Conservation (phyloP, 106 monocot genomes). For the Narthecium ossifragum region DNA sequence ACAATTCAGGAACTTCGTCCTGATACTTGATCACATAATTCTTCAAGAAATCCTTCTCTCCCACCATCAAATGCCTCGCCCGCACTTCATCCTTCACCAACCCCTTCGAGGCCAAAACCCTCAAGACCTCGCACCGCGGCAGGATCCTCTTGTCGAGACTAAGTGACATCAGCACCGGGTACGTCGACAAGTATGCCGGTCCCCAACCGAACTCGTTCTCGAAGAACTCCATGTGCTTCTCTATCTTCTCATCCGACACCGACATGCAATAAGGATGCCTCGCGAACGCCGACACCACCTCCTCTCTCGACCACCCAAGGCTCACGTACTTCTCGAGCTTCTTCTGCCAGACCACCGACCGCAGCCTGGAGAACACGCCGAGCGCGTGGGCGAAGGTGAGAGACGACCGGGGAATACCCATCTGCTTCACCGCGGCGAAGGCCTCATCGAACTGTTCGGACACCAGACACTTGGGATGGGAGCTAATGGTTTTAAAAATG, state of each 20-base stretch:
- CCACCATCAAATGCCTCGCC: not conserved
- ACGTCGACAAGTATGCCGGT: not conserved
- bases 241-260: slow-evolving; percentile 23
- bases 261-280: slow-evolving; percentile 27
- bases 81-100: not conserved
- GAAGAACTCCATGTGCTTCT: slow-evolving; percentile 17
- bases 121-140: slow-evolving; percentile 35
- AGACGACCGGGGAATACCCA: slow-evolving; percentile 23
- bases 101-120: slow-evolving; percentile 17
- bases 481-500: slow-evolving; percentile 11
- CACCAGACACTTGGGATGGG: slow-evolving; percentile 9
- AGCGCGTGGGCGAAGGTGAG: slow-evolving; percentile 21
- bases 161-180: slow-evolving; percentile 19
- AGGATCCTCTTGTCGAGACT: slow-evolving; percentile 44
- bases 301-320: slow-evolving; percentile 47
- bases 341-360: slow-evolving; percentile 18
- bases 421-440: not conserved
- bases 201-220: slow-evolving; percentile 17
- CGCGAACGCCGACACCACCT: slow-evolving; percentile 24
- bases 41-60: slow-evolving; percentile 13
- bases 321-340: slow-evolving; percentile 25
- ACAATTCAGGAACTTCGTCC: slow-evolving; percentile 22
- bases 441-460: slow-evolving; percentile 6
- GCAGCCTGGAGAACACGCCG: not conserved
- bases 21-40: slow-evolving; percentile 23